Conservation (phyloP, 495 filamentous ascomycete genomes). For the Evernia prunastri region DNA sequence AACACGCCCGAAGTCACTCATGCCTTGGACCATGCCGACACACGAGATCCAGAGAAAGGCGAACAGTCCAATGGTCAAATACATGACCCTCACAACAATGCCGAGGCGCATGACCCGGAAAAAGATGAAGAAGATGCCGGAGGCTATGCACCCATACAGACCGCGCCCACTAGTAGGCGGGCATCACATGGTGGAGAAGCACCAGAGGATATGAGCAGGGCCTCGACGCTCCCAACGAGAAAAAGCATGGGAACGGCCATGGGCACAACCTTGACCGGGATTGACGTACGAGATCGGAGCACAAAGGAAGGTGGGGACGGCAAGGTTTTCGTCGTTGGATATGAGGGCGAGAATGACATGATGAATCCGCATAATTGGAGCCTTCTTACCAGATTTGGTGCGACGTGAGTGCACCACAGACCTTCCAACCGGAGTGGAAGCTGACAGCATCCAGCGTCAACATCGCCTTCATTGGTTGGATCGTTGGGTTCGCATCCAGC, state of each 20-base stretch:
- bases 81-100: background rate
- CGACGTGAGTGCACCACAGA: slow-evolving; percentile 28
- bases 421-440: no score
- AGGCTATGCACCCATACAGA: slow-evolving; percentile 12
- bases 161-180: slow-evolving; percentile 5
- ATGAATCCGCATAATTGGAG: slow-evolving; percentile 53
- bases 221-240: slow-evolving; percentile 19
- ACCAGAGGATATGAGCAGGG: slow-evolving; percentile 17
- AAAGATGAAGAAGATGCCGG: slow-evolving; percentile 21
- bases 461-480: slow-evolving; percentile 47
- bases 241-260: slow-evolving; percentile 31
- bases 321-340: slow-evolving; percentile 54
- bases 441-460: slow-evolving; percentile 26
- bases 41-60: slow-evolving; percentile 19
- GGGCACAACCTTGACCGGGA: slow-evolving; percentile 34
- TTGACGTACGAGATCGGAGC: slow-evolving; percentile 33
- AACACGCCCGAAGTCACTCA: background rate
- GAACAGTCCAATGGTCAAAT: slow-evolving; percentile 5
- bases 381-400: slow-evolving; percentile 32
- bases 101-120: background rate
- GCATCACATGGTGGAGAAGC: slow-evolving; percentile 12
- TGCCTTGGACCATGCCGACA: slow-evolving; percentile 2
- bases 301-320: slow-evolving; percentile 30
- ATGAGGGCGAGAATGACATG: slow-evolving; percentile 47
- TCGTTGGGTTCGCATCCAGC: slow-evolving; percentile 47